A percentile compares a stretch with the other conserved stretches of the same genome.
Conservation (phyloP, 441 rosid species). For the Euphorbia schlechtendalii region DNA sequence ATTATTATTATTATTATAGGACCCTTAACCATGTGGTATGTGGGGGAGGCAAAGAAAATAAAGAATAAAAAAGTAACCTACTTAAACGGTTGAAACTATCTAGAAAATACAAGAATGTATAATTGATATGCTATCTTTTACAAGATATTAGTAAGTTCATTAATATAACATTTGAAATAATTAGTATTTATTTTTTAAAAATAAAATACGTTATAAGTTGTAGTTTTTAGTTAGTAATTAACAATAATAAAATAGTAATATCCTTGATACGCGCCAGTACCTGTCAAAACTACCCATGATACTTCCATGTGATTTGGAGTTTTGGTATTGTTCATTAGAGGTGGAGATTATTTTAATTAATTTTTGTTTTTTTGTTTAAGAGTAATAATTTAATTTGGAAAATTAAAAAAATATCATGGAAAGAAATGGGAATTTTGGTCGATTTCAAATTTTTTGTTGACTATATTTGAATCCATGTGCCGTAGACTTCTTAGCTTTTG, state of each 20-base stretch:
- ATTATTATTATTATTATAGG: too few relatives aligned
- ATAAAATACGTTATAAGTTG: too few relatives aligned
- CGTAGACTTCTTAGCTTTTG: constrained; percentile 5
- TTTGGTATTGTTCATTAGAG: constrained; percentile 24
- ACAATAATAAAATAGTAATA: background rate
- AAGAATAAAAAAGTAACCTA: background rate
- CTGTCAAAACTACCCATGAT: constrained; percentile 58
- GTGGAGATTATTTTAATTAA: constrained; percentile 5
- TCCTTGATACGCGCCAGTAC: constrained; percentile 49
- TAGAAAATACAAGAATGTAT: background rate
- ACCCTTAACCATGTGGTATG: too few relatives aligned
- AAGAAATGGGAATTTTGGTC: constrained; percentile 32
- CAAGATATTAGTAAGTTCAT: background rate
- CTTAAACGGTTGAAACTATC: background rate
- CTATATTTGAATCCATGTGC: constrained; percentile 25
- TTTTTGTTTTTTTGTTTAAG: background rate
- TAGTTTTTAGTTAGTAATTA: too few relatives aligned
- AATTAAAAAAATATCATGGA: background rate
- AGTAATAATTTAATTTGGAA: background rate
- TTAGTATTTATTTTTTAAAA: too few relatives aligned
- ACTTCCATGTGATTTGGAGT: constrained; percentile 53
- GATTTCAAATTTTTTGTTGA: constrained; percentile 25
- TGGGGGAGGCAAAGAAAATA: too few relatives aligned
- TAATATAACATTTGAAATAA: too few relatives aligned
- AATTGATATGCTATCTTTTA: background rate